These are phyloP conservation scores for Berberis thunbergii DNA, from an alignment of 164 flowering plant genomes.

Conservation along the genomic window DNA sequence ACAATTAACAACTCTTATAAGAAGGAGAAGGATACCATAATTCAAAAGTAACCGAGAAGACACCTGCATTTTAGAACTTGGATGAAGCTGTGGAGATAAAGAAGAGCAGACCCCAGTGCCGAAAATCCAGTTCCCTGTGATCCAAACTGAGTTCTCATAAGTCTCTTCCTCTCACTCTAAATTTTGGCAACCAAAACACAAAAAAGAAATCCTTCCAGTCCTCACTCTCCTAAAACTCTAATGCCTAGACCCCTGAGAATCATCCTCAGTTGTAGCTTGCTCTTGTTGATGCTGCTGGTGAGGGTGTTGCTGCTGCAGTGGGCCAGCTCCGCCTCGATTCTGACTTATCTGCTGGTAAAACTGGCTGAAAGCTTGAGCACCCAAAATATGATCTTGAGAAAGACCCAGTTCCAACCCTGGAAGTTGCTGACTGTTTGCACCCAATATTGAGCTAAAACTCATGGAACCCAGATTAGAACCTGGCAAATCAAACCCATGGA, in stretches of 20 bases:
- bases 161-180: constrained; percentile 9
- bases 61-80: constrained; percentile 23
- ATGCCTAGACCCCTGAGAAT: background rate
- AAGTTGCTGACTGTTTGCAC: background rate
- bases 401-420: background rate
- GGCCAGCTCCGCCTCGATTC: background rate
- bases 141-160: constrained; percentile 11
- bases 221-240: background rate
- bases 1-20: background rate
- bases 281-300: background rate
- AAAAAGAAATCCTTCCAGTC: too few relatives aligned
- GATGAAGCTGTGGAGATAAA: constrained; percentile 20
- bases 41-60: background rate
- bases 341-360: background rate
- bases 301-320: background rate
- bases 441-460: background rate
- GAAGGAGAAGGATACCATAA: background rate
- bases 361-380: background rate
- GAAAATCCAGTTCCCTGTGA: constrained; percentile 13
- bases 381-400: background rate
- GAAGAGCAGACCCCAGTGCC: constrained; percentile 10
- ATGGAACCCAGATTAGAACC: background rate
- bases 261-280: background rate
- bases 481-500: background rate
- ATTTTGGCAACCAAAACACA: too few relatives aligned